Evolutionary conservation across 495 filamentous ascomycete species (phyloP), one percentile per base, ranked within the genome.

Genomic region (Rhizodiscina lignyota): DNA sequence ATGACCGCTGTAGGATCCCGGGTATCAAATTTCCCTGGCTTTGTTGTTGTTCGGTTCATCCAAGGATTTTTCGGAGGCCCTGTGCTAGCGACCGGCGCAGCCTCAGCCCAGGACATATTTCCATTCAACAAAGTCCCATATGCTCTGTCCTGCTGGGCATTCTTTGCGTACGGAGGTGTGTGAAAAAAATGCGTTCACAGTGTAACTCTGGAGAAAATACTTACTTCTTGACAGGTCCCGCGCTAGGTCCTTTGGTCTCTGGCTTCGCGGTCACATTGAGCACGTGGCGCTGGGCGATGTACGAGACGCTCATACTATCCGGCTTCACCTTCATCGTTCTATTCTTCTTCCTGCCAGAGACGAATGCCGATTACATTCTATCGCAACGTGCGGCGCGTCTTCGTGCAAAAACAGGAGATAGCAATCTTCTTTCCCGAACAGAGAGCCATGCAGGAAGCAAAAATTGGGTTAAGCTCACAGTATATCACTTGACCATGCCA

Each of bases 401-500:
- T 2, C 61, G 68, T 46, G 47, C 41, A 17, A 18, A 47, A 2
- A 60, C 52, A 5, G 54, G 58, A 18, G 39, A 58, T 30, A 13
- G 36, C 5, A n/a, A 37, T 4, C 36, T 58, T 3, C 51, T 52
- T 19, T 24, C 40, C 3, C 53, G 59, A 38, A 38, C 33, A 16
- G 59, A 61, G 36, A 58, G 61, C 34, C 55, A 59, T 32, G 55
- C 54, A 32, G 47, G 36, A 0, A 54, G 66, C 45, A 45, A 74
- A 41, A 64, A 51, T 4, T 30, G 64, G 29, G 42, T 44, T 1
- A 57, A 54, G 16, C 43, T 77, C n/a, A 40, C 65, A 36, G 37
- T 69, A 34, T 66, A 75, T 38, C 68, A 72, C 11, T 55, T 80
- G 3, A 63, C 73, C 51, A 68, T 69, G 33, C 76, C 72, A 2